A percentile compares a stretch with the other conserved stretches of the same genome.
phyloP scores from a whole-genome alignment of 1,284 basidiomycete genomes.

The Apiotrichum laibachii region DNA sequence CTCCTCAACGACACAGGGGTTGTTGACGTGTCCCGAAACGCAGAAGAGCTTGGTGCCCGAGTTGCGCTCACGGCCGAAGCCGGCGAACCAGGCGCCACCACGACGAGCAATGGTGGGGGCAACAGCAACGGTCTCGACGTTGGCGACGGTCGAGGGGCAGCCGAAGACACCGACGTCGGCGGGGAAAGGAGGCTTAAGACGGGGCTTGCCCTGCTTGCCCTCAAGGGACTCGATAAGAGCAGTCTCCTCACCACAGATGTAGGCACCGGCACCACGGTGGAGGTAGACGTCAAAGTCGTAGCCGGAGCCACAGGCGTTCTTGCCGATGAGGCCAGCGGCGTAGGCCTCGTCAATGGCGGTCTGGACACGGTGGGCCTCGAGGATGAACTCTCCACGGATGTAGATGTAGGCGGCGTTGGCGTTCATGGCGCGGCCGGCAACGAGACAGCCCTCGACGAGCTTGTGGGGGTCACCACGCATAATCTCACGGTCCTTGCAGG shows the following conservation, averaged over 20 bases:
- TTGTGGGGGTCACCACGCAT: constrained; percentile 98
- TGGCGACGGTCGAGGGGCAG: constrained; percentile 94
- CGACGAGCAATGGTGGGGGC: constrained; percentile 94
- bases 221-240: constrained; percentile 95
- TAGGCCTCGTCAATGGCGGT: constrained; percentile 95
- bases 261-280: constrained; percentile 94
- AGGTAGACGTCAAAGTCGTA: constrained; percentile 96
- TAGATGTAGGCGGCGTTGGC: constrained; percentile 95
- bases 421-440: constrained; percentile 98
- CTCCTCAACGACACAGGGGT: constrained; percentile 96
- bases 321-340: constrained; percentile 84
- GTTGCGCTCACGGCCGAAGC: constrained; percentile 89
- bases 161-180: constrained; percentile 97
- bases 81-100: constrained; percentile 87
- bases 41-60: constrained; percentile 95
- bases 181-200: constrained; percentile 98
- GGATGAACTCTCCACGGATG: constrained; percentile 96
- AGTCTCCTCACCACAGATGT: constrained; percentile 98
- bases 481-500: constrained; percentile 98
- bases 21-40: constrained; percentile 96
- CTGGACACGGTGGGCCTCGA: constrained; percentile 89
- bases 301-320: constrained; percentile 87
- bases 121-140: constrained; percentile 97
- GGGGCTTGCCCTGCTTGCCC: constrained; percentile 95
- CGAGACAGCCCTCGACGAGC: constrained; percentile 93